phyloP scores from a whole-genome alignment of 768 basidiomycete genomes.

The Agrocybe chaxingu region DNA sequence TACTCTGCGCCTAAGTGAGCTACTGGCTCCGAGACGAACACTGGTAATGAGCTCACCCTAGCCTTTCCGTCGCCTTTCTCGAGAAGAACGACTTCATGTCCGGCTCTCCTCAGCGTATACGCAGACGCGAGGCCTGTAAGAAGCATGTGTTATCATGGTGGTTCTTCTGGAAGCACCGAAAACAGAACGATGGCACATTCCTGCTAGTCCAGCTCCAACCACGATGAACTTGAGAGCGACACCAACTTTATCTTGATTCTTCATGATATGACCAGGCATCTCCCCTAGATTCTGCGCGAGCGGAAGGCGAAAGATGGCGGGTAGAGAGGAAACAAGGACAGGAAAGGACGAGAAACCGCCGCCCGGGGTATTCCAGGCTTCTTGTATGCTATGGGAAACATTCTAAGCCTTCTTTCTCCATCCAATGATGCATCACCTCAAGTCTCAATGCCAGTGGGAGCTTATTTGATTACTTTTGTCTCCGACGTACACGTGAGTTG shows the following conservation, averaged over 20 bases:
- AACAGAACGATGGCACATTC: constrained; percentile 10
- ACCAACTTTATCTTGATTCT: constrained; percentile 9
- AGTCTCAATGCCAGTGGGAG: too few species aligned
- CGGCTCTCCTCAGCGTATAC: constrained; percentile 49
- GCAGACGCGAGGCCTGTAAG: constrained; percentile 50
- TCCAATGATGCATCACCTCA: too few species aligned
- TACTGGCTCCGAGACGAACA: not conserved
- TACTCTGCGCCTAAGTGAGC: constrained; percentile 23
- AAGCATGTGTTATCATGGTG: not conserved
- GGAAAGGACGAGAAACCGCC: too few species aligned
- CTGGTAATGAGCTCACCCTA: constrained; percentile 25
- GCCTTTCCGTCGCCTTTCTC: constrained; percentile 44
- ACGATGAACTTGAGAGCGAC: constrained; percentile 34
- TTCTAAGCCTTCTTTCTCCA: too few species aligned
- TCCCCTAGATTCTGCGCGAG: not conserved
- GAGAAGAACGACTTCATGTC: constrained; percentile 58
- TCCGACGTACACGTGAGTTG: too few species aligned
- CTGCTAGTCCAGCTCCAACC: constrained; percentile 46
- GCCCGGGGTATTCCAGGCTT: too few species aligned
- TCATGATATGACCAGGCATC: constrained; percentile 27
- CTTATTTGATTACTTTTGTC: too few species aligned
- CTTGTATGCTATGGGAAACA: too few species aligned
- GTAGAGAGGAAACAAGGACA: too few species aligned
- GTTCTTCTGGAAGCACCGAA: not conserved
- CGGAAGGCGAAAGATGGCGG: too few species aligned